phyloP scores from a whole-genome alignment of 169 alveolate genomes.

The Sarcocystis neurona region DNA sequence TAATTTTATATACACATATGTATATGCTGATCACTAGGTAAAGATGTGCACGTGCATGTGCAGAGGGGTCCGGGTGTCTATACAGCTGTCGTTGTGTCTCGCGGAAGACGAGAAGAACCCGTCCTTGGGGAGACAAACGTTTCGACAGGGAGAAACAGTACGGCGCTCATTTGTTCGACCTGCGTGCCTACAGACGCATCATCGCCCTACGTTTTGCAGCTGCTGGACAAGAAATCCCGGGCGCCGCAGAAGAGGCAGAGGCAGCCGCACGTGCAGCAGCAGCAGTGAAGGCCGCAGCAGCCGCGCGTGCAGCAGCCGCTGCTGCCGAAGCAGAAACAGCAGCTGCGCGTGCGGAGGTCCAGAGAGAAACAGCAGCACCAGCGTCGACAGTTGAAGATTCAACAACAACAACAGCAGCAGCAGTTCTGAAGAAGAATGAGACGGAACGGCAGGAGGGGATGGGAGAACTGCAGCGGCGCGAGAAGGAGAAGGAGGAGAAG shows the following conservation, averaged over 20 bases:
- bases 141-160: neutral
- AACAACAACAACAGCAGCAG: neutral
- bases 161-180: neutral
- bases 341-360: neutral
- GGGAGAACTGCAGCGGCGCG: neutral
- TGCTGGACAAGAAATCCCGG: too few species aligned
- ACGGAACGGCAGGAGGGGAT: neutral
- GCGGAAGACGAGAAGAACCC: neutral
- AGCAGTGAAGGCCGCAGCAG: neutral
- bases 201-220: conserved; percentile 12
- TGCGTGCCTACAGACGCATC: conserved; percentile 3
- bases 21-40: too few species aligned
- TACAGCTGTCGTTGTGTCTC: neutral
- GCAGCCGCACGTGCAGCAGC: neutral
- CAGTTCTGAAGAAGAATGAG: neutral
- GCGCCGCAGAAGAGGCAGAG: too few species aligned
- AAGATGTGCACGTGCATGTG: conserved; percentile 16
- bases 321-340: neutral
- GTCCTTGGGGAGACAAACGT: neutral
- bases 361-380: neutral
- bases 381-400: neutral
- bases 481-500: neutral
- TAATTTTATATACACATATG: too few species aligned
- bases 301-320: neutral
- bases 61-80: neutral